Evolutionary conservation across 108 stramenopile genomes (phyloP).

Genomic region (Aurantiochytrium sp.): DNA sequence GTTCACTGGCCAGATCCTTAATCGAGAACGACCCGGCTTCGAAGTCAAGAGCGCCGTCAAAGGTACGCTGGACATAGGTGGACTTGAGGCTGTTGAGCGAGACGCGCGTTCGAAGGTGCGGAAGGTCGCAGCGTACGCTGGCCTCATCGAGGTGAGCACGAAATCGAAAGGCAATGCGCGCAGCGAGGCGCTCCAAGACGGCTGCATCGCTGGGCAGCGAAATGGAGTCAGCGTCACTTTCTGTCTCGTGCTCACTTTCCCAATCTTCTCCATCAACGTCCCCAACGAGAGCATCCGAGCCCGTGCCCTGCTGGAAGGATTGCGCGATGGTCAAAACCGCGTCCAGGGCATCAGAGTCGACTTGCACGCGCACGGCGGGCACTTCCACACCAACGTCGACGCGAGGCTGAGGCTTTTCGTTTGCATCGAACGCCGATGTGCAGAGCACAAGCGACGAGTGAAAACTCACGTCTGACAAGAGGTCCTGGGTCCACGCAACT

Average conservation of each 20-base stretch:
- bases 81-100: background rate
- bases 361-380: background rate
- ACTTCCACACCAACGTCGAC: background rate
- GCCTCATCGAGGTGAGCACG: background rate
- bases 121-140: background rate
- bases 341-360: background rate
- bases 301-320: background rate
- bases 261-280: background rate
- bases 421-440: background rate
- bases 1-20: background rate
- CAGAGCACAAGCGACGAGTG: background rate
- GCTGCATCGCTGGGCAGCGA: background rate
- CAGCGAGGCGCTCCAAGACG: background rate
- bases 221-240: background rate
- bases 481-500: background rate
- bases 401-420: background rate
- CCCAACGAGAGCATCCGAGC: background rate
- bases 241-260: background rate
- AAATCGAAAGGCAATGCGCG: background rate
- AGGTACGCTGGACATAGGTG: background rate
- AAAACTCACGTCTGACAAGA: background rate
- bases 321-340: background rate
- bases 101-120: background rate
- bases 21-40: background rate
- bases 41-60: background rate